A percentile compares a stretch with the other conserved stretches of the same genome.
Conservation (phyloP, 345 rosid genomes). For the Angophora floribunda region DNA sequence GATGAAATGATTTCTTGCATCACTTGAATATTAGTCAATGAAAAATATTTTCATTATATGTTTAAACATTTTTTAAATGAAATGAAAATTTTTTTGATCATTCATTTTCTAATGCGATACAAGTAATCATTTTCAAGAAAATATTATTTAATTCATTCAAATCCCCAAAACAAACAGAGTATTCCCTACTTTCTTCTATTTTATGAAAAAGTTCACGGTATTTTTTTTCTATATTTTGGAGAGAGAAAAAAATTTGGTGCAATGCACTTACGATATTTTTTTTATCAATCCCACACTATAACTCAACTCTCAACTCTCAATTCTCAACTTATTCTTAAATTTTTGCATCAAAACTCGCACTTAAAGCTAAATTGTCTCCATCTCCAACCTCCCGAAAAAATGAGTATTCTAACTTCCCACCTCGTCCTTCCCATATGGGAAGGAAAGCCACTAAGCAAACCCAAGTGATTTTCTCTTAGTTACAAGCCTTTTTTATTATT, state of each 20-base stretch:
- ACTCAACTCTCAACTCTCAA: no score
- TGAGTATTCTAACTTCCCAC: no score
- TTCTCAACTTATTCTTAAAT: no score
- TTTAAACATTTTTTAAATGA: accelerated
- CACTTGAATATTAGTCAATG: background rate
- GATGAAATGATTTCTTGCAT: background rate
- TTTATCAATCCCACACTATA: no score
- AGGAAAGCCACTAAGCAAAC: no score
- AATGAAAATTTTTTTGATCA: background rate
- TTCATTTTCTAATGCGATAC: accelerated
- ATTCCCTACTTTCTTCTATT: background rate
- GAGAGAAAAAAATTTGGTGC: background rate
- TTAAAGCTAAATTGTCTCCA: no score
- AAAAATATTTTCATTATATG: background rate
- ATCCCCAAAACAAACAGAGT: background rate
- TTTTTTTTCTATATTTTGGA: background rate
- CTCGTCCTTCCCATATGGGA: no score
- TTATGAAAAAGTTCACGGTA: background rate
- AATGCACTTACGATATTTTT: background rate
- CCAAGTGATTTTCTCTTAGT: no score
- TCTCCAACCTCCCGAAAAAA: no score
- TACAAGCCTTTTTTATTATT: no score
- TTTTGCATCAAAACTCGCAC: no score
- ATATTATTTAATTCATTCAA: background rate
- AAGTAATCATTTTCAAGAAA: background rate